phyloP scores from a whole-genome alignment of 495 filamentous ascomycete species.

The Xylaria nigripes region DNA sequence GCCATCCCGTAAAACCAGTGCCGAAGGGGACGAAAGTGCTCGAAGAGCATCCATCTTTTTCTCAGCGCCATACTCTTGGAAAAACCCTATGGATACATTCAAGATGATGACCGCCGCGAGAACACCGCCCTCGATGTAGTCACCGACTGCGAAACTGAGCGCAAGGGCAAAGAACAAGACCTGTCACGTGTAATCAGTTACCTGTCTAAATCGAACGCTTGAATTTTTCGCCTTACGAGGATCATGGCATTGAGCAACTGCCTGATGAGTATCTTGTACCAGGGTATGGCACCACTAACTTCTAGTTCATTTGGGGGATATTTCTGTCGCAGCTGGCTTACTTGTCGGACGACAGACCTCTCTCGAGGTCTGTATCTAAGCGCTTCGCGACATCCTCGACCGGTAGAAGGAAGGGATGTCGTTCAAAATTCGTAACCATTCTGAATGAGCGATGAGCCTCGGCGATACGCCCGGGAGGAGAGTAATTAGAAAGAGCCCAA shows the following conservation, averaged over 20 bases:
- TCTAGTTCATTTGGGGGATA: constrained; percentile 57
- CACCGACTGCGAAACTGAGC: constrained; percentile 68
- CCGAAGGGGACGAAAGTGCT: constrained; percentile 69
- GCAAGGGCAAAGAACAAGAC: constrained; percentile 80
- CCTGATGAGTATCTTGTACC: constrained; percentile 59
- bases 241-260: constrained; percentile 64
- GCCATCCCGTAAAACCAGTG: constrained; percentile 67
- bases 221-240: constrained; percentile 35
- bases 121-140: constrained; percentile 79
- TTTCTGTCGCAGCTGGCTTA: constrained; percentile 38
- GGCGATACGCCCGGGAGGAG: neutral
- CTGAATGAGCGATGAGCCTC: constrained; percentile 2
- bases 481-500: too few species aligned
- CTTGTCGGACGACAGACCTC: constrained; percentile 47
- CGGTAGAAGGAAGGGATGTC: constrained; percentile 46
- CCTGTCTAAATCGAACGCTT: neutral
- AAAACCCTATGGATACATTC: constrained; percentile 73
- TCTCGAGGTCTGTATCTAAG: constrained; percentile 49
- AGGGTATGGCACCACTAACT: constrained; percentile 50
- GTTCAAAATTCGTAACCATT: constrained; percentile 37
- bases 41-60: constrained; percentile 79
- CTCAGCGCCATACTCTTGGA: constrained; percentile 76
- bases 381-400: constrained; percentile 44
- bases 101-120: constrained; percentile 72
- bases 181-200: constrained; percentile 33